phyloP scores from a whole-genome alignment of 495 filamentous ascomycete genomes.

The Chaetomium cochliodes region DNA sequence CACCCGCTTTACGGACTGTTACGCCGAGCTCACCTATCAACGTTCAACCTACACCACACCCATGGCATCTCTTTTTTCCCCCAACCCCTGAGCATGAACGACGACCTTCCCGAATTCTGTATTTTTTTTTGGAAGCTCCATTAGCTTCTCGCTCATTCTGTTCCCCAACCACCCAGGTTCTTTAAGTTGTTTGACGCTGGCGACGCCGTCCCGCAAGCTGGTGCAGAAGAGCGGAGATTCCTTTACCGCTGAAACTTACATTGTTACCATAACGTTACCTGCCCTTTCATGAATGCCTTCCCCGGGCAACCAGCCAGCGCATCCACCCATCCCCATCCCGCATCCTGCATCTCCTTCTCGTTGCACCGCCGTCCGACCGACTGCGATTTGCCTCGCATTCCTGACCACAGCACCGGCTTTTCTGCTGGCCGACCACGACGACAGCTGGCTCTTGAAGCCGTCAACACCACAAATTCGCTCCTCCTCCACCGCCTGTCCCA shows the following conservation, averaged over 20 bases:
- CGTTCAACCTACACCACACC: conserved; percentile 18
- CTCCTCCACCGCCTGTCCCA: conserved; percentile 15
- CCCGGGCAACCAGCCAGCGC: conserved; percentile 8
- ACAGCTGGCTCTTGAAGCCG: conserved; percentile 33
- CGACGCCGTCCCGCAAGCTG: conserved; percentile 1
- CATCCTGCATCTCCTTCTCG: conserved; percentile 4
- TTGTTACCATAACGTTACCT: conserved; percentile 10
- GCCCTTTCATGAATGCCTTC: conserved; percentile 25
- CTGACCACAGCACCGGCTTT: conserved; percentile 14
- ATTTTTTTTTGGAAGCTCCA: conserved; percentile 11
- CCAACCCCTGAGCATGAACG: conserved; percentile 26
- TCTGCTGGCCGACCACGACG: conserved; percentile 22
- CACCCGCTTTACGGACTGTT: conserved; percentile 17
- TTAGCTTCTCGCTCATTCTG: conserved; percentile 12
- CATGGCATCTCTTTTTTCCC: conserved; percentile 19
- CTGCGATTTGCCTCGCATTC: conserved; percentile 15
- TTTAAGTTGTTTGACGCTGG: background rate
- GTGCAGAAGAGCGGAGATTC: conserved; percentile 9
- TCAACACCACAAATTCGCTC: conserved; percentile 23
- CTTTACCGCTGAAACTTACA: conserved; percentile 19
- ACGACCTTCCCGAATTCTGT: conserved; percentile 20
- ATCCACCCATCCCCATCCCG: conserved; percentile 14
- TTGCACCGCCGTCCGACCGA: conserved; percentile 18
- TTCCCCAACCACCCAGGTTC: conserved; percentile 6
- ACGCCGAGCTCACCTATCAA: conserved; percentile 20